Evolutionary conservation across 2,329 filamentous ascomycete species (phyloP).

Genomic region (Aspergillus puulaauensis): DNA sequence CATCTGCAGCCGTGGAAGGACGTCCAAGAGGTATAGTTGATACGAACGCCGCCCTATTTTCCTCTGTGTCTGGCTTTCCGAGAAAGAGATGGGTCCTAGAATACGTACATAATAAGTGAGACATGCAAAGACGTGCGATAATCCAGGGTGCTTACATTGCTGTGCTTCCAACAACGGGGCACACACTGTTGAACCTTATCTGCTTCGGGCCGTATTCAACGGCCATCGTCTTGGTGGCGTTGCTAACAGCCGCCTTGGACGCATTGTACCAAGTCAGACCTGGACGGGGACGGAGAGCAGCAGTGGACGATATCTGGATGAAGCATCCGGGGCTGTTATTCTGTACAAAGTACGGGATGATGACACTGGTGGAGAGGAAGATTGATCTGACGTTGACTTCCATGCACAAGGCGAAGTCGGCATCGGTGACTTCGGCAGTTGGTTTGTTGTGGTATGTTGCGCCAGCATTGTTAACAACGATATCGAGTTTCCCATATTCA

Average conservation of each 20-base stretch:
- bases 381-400: constrained; percentile 44
- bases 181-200: constrained; percentile 27
- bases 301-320: constrained; percentile 43
- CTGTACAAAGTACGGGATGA: constrained; percentile 37
- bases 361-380: constrained; percentile 32
- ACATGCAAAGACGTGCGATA: too few species aligned
- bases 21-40: constrained; percentile 38
- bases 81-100: constrained; percentile 58
- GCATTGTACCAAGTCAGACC: constrained; percentile 45
- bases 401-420: constrained; percentile 41
- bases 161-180: constrained; percentile 25
- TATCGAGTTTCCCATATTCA: constrained; percentile 34
- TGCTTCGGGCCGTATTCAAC: constrained; percentile 25
- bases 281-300: constrained; percentile 37
- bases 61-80: constrained; percentile 37
- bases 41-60: constrained; percentile 38
- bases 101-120: not conserved
- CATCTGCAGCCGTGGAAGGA: constrained; percentile 49
- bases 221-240: constrained; percentile 27
- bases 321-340: constrained; percentile 35
- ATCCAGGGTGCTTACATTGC: constrained; percentile 16
- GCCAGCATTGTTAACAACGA: constrained; percentile 49
- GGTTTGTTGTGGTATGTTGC: constrained; percentile 37
- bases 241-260: constrained; percentile 41
- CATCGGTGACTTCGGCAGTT: constrained; percentile 38